A percentile compares a stretch with the other conserved stretches of the same genome.
These are phyloP conservation scores for Emmonsiellopsis sp. DNA, from an alignment of 2,329 filamentous ascomycete genomes.

Conservation along the genomic window DNA sequence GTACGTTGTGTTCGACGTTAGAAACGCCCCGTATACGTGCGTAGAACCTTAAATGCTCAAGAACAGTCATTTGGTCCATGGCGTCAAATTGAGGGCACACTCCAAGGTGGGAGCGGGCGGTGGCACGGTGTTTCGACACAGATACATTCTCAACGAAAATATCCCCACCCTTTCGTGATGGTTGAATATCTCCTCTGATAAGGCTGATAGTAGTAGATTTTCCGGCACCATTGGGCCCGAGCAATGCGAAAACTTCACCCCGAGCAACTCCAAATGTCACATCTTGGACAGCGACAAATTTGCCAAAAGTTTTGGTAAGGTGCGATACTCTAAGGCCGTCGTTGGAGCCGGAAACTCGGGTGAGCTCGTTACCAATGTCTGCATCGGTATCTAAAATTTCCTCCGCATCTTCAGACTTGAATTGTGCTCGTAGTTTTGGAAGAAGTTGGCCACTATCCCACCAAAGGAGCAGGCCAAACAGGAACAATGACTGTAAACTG, in stretches of 20 bases:
- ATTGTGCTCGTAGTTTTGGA: conserved; percentile 40
- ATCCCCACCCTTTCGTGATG: conserved; percentile 62
- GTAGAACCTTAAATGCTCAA: conserved; percentile 82
- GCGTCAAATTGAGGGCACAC: conserved; percentile 86
- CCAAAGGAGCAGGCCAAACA: conserved; percentile 69
- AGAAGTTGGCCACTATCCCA: conserved; percentile 66
- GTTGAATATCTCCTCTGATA: conserved; percentile 78
- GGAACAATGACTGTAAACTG: conserved; percentile 59
- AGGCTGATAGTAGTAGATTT: conserved; percentile 85
- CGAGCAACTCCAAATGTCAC: conserved; percentile 72
- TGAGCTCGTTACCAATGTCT: conserved; percentile 58
- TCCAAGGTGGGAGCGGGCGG: conserved; percentile 69
- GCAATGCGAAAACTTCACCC: conserved; percentile 77
- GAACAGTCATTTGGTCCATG: conserved; percentile 82
- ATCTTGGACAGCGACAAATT: conserved; percentile 74
- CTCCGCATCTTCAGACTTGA: conserved; percentile 36
- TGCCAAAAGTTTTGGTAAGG: conserved; percentile 69
- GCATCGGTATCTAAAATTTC: conserved; percentile 36
- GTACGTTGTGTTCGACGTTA: conserved; percentile 68
- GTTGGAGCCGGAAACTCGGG: conserved; percentile 49
- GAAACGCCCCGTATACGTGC: conserved; percentile 71
- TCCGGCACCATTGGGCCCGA: conserved; percentile 85
- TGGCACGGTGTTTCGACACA: conserved; percentile 61
- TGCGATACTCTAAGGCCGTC: conserved; percentile 73
- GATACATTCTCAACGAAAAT: conserved; percentile 72